Conservation (phyloP, 495 filamentous ascomycete species). For the Daldinia vernicosa region DNA sequence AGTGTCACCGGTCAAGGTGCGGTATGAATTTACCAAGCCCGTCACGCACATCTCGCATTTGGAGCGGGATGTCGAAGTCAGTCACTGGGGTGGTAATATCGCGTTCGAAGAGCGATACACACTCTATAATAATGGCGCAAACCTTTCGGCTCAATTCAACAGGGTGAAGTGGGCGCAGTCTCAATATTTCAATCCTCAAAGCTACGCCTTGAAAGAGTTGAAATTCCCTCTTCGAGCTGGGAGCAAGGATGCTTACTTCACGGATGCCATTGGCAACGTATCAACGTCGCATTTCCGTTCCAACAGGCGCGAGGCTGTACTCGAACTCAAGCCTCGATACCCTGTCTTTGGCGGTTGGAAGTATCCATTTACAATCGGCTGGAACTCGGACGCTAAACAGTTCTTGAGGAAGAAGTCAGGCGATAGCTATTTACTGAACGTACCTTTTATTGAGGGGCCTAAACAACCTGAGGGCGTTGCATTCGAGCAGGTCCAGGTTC, state of each 20-base stretch:
- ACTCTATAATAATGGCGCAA: constrained; percentile 84
- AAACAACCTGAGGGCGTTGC: constrained; percentile 83
- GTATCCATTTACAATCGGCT: constrained; percentile 93
- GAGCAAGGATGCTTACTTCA: constrained; percentile 87
- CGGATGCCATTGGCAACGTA: constrained; percentile 96
- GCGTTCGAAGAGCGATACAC: constrained; percentile 94
- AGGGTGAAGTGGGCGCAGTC: constrained; percentile 83
- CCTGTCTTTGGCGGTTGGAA: constrained; percentile 98
- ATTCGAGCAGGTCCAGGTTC: constrained; percentile 82
- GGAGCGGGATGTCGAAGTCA: constrained; percentile 92
- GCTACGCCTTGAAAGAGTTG: constrained; percentile 81
- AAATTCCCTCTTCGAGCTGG: constrained; percentile 80
- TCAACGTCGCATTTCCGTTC: constrained; percentile 90
- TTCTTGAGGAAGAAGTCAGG: constrained; percentile 72
- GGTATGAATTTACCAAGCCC: constrained; percentile 96
- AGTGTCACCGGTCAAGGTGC: constrained; percentile 73
- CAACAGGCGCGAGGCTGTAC: constrained; percentile 76
- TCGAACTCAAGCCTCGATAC: constrained; percentile 92
- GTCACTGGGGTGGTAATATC: constrained; percentile 97
- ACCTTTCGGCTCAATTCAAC: constrained; percentile 83
- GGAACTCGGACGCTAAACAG: constrained; percentile 82
- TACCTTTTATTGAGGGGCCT: constrained; percentile 95
- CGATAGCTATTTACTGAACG: constrained; percentile 83
- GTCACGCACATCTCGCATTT: constrained; percentile 77
- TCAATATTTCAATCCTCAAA: constrained; percentile 78